Evolutionary conservation across 1,139 yeast species (phyloP).

Genomic region (Taphrina sp.): DNA sequence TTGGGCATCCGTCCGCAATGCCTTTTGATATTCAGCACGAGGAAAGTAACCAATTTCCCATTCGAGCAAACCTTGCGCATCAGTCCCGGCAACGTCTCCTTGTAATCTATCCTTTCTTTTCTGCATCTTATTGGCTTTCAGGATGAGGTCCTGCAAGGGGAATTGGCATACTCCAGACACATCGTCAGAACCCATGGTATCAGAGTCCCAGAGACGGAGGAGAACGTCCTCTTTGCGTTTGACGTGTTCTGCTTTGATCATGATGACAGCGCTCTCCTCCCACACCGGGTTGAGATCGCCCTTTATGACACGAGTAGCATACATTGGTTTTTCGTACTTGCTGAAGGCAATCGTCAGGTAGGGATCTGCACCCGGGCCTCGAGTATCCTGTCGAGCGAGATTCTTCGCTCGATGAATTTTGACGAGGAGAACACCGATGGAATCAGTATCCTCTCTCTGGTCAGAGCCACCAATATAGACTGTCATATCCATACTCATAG

Average conservation of each 20-base stretch:
- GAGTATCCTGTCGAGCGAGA: slow-evolving; percentile 22
- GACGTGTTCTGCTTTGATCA: slow-evolving; percentile 30
- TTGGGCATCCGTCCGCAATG: slow-evolving; percentile 14
- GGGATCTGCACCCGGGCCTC: slow-evolving; percentile 33
- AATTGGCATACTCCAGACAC: slow-evolving; percentile 25
- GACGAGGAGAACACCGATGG: slow-evolving; percentile 28
- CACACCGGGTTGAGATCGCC: slow-evolving; percentile 31
- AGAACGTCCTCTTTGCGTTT: slow-evolving; percentile 28
- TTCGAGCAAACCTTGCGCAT: slow-evolving; percentile 27
- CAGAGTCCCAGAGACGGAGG: slow-evolving; percentile 29
- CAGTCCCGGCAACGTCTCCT: slow-evolving; percentile 28
- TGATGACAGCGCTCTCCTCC: slow-evolving; percentile 26
- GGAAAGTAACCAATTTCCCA: slow-evolving; percentile 32
- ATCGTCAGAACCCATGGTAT: slow-evolving; percentile 22
- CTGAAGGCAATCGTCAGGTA: slow-evolving; percentile 28
- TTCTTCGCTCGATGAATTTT: slow-evolving; percentile 29
- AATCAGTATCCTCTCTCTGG: slow-evolving; percentile 15
- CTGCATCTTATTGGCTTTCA: slow-evolving; percentile 23
- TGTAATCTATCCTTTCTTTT: slow-evolving; percentile 28
- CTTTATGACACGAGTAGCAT: slow-evolving; percentile 31
- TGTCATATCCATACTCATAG: slow-evolving; percentile 31
- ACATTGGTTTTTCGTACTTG: slow-evolving; percentile 32
- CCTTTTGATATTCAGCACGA: slow-evolving; percentile 12
- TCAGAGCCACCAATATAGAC: slow-evolving; percentile 29
- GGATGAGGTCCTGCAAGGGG: slow-evolving; percentile 27